phyloP scores from a whole-genome alignment of 495 filamentous ascomycete genomes.

The Cladorrhinum samala region DNA sequence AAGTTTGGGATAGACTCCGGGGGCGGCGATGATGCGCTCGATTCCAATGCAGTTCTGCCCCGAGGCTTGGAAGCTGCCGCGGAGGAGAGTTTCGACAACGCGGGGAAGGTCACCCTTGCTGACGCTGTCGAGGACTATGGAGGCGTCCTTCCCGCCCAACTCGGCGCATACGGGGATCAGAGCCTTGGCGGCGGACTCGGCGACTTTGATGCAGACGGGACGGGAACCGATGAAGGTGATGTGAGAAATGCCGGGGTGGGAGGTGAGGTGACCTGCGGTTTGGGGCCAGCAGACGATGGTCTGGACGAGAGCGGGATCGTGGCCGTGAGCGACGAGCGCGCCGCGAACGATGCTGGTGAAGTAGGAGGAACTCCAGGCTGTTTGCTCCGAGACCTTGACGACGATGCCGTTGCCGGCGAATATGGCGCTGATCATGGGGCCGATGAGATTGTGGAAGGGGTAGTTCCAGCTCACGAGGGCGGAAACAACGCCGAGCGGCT shows the following conservation, averaged over 20 bases:
- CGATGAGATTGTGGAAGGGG: slow-evolving; percentile 91
- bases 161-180: slow-evolving; percentile 83
- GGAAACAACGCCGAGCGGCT: slow-evolving; percentile 87
- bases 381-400: slow-evolving; percentile 88
- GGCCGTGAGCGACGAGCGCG: slow-evolving; percentile 75
- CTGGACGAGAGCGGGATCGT: slow-evolving; percentile 79
- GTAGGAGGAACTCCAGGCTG: slow-evolving; percentile 80
- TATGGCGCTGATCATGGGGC: slow-evolving; percentile 81
- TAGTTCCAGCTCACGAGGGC: slow-evolving; percentile 97
- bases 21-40: slow-evolving; percentile 81
- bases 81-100: slow-evolving; percentile 75
- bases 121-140: slow-evolving; percentile 80
- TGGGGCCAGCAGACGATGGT: slow-evolving; percentile 80
- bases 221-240: slow-evolving; percentile 97
- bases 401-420: slow-evolving; percentile 92
- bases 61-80: slow-evolving; percentile 91
- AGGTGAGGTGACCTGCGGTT: slow-evolving; percentile 75
- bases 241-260: slow-evolving; percentile 76
- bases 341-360: slow-evolving; percentile 71
- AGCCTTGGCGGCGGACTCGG: slow-evolving; percentile 71
- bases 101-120: slow-evolving; percentile 53
- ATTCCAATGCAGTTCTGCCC: slow-evolving; percentile 98
- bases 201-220: slow-evolving; percentile 81
- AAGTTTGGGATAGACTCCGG: slow-evolving; percentile 65
- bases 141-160: slow-evolving; percentile 91